phyloP scores from a whole-genome alignment of 2,329 filamentous ascomycete species.

The Ophiocordyceps polyrhachis-furcata region DNA sequence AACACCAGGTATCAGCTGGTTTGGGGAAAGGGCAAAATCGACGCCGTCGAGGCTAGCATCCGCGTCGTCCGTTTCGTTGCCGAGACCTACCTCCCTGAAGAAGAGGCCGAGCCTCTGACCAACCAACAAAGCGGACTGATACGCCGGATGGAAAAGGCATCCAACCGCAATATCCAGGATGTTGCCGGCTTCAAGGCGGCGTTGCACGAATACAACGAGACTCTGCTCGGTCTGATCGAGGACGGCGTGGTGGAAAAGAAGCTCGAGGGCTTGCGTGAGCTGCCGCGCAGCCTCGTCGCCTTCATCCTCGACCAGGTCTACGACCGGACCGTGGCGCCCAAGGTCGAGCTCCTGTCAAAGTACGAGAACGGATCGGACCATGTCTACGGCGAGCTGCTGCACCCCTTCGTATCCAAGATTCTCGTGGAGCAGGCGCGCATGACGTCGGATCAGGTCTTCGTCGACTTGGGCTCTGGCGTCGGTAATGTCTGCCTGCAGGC shows the following conservation, averaged over 20 bases:
- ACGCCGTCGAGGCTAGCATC: constrained; percentile 56
- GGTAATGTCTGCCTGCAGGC: constrained; percentile 92
- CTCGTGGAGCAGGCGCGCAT: constrained; percentile 59
- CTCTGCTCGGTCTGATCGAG: constrained; percentile 44
- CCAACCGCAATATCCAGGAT: constrained; percentile 44
- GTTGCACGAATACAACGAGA: constrained; percentile 59
- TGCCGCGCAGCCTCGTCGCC: constrained; percentile 56
- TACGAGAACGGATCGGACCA: constrained; percentile 87
- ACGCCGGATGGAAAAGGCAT: constrained; percentile 58
- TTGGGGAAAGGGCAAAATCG: constrained; percentile 59
- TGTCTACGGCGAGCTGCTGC: constrained; percentile 82
- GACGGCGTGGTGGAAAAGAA: constrained; percentile 56
- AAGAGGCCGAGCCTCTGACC: constrained; percentile 47
- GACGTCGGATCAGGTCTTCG: constrained; percentile 69
- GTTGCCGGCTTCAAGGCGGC: constrained; percentile 52
- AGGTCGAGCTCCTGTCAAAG: constrained; percentile 63
- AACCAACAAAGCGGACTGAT: constrained; percentile 57
- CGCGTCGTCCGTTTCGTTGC: constrained; percentile 50
- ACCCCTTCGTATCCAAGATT: constrained; percentile 67
- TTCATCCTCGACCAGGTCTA: constrained; percentile 80
- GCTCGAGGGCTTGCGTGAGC: constrained; percentile 46
- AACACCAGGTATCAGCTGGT: constrained; percentile 39
- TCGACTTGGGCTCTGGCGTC: constrained; percentile 89
- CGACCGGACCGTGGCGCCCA: constrained; percentile 77
- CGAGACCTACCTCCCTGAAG: constrained; percentile 58